These are phyloP conservation scores for Moricandia moricandioides DNA, from an alignment of 345 rosid species.

Conservation along the genomic window DNA sequence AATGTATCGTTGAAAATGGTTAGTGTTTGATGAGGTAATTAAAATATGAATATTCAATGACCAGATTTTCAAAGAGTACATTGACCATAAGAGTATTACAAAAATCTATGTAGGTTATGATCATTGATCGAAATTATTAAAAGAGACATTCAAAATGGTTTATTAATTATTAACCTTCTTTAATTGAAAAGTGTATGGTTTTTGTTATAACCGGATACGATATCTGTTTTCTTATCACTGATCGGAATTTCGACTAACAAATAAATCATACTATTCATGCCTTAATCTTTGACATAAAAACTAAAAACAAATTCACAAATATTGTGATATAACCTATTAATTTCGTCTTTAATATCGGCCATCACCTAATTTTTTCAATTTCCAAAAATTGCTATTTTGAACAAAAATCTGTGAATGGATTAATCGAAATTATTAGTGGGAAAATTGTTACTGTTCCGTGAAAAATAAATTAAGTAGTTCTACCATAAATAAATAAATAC, in stretches of 20 bases:
- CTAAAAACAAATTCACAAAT: not conserved
- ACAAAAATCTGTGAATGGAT: not conserved
- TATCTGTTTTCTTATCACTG: not conserved
- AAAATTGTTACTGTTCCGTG: not conserved
- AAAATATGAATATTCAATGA: slow-evolving; percentile 3
- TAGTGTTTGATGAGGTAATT: slow-evolving; percentile 5
- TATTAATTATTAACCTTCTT: not conserved
- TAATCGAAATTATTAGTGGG: not conserved
- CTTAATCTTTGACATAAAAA: not conserved
- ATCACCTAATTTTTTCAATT: not conserved
- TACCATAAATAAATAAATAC: not conserved
- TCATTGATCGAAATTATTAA: slow-evolving; percentile 1
- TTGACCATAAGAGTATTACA: slow-evolving; percentile 5
- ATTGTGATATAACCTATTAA: not conserved
- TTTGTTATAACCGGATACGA: not conserved
- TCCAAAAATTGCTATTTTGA: not conserved
- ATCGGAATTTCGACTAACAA: not conserved
- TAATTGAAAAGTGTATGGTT: not conserved
- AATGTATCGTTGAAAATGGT: not conserved
- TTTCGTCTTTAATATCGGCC: not conserved
- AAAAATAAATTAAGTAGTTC: not conserved
- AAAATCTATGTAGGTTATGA: not conserved
- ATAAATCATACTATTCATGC: not conserved
- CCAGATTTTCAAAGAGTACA: slow-evolving; percentile 21
- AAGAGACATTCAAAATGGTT: not conserved